A percentile compares a stretch with the other conserved stretches of the same genome.
Conservation (phyloP, 345 rosid species). For the Gossypioides kirkii region DNA sequence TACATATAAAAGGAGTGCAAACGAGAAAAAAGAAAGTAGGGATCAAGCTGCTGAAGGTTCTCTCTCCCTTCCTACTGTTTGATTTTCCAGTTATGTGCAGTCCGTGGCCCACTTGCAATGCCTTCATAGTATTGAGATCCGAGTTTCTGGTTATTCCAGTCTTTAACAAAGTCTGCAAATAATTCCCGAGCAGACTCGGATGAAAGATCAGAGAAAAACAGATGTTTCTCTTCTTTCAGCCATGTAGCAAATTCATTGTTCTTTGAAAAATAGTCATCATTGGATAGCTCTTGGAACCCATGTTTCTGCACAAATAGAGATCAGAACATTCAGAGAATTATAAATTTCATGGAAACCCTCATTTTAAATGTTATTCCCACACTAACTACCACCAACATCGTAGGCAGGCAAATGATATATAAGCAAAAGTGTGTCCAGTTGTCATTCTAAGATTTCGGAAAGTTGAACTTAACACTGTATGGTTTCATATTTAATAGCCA, state of each 20-base stretch:
- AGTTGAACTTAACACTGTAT: neutral
- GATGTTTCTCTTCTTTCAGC: slow-evolving; percentile 74
- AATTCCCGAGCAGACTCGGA: slow-evolving; percentile 64
- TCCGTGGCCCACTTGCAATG: slow-evolving; percentile 63
- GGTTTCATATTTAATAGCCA: neutral
- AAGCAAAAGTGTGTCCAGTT: neutral
- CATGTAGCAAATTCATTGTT: slow-evolving; percentile 87
- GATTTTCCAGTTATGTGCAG: slow-evolving; percentile 80
- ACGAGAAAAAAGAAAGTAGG: neutral
- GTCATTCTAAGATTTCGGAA: neutral
- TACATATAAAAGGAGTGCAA: slow-evolving; percentile 3
- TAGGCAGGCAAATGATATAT: neutral
- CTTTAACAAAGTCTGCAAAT: slow-evolving; percentile 59
- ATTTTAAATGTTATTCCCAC: neutral
- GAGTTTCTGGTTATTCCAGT: slow-evolving; percentile 75
- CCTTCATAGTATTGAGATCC: slow-evolving; percentile 77
- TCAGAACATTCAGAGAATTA: neutral
- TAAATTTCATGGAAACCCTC: neutral
- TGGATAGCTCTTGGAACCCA: slow-evolving; percentile 58
- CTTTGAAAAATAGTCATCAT: slow-evolving; percentile 82
- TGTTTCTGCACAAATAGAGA: slow-evolving; percentile 38
- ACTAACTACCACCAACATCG: neutral
- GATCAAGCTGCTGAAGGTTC: neutral
- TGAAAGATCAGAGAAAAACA: slow-evolving; percentile 77
- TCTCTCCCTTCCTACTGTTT: slow-evolving; percentile 22